These are phyloP conservation scores for Rhodotorula sp. DNA, from an alignment of 1,284 basidiomycete species.

Conservation along the genomic window DNA sequence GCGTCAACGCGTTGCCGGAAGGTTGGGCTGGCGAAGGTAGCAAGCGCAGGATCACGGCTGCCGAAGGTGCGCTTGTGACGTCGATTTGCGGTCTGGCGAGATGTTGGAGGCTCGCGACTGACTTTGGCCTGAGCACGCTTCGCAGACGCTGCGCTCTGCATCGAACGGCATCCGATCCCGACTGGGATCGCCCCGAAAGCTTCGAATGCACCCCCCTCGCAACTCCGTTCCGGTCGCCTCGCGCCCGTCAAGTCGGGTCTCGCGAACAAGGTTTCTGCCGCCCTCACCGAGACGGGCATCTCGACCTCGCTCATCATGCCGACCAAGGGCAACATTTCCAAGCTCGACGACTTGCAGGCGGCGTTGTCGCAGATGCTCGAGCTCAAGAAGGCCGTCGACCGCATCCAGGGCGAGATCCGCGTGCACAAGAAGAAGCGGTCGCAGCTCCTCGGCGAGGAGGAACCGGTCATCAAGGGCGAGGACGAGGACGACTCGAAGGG, in stretches of 20 bases:
- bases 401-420: slow-evolving; percentile 75
- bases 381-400: slow-evolving; percentile 80
- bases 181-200: slow-evolving; percentile 64
- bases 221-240: slow-evolving; percentile 67
- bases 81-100: too few relatives aligned
- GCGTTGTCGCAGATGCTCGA: slow-evolving; percentile 73
- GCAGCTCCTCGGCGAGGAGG: slow-evolving; percentile 21
- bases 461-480: slow-evolving; percentile 31
- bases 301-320: slow-evolving; percentile 85
- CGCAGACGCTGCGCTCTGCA: slow-evolving; percentile 69
- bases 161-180: slow-evolving; percentile 65
- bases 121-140: slow-evolving; percentile 13
- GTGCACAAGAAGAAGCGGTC: slow-evolving; percentile 66
- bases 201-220: slow-evolving; percentile 61
- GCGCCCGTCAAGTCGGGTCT: slow-evolving; percentile 70
- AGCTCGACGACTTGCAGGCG: slow-evolving; percentile 68
- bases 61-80: slow-evolving; percentile 28
- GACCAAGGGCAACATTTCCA: slow-evolving; percentile 70
- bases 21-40: slow-evolving; percentile 41
- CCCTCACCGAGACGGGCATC: slow-evolving; percentile 71
- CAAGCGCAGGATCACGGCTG: slow-evolving; percentile 38
- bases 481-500: slow-evolving; percentile 15
- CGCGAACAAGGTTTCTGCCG: slow-evolving; percentile 67
- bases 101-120: too few relatives aligned
- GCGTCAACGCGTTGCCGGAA: slow-evolving; percentile 36